A percentile compares a stretch with the other conserved stretches of the same genome.
These are phyloP conservation scores for Gossypium aridum DNA, from an alignment of 441 rosid genomes.

Conservation along the genomic window DNA sequence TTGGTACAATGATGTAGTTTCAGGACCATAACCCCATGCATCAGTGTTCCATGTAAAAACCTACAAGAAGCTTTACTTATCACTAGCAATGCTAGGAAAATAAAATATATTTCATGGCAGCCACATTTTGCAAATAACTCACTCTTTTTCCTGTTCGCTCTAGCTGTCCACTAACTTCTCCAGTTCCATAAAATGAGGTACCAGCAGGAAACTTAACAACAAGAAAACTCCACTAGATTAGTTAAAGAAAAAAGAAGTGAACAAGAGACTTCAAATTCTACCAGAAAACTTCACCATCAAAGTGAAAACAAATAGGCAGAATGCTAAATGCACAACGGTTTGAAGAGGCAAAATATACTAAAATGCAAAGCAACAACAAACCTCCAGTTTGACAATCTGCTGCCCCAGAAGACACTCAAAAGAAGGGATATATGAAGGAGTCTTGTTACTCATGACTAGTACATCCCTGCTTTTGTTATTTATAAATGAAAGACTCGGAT, in stretches of 20 bases:
- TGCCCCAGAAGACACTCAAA: conserved; percentile 34
- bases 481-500: conserved; percentile 72
- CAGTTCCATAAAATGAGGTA: conserved; percentile 88
- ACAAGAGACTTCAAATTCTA: not conserved
- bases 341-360: not conserved
- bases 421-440: conserved; percentile 54
- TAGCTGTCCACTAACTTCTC: conserved; percentile 93
- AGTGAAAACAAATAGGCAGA: not conserved
- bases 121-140: conserved; percentile 19
- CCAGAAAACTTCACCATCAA: not conserved
- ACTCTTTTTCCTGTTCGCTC: conserved; percentile 95
- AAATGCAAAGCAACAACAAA: conserved; percentile 6
- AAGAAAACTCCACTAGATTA: conserved; percentile 8
- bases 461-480: conserved; percentile 50
- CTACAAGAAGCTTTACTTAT: conserved; percentile 29
- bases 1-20: conserved; percentile 88
- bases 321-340: not conserved
- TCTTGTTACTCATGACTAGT: conserved; percentile 26
- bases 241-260: not conserved
- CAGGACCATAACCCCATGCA: conserved; percentile 84
- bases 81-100: not conserved
- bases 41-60: conserved; percentile 92
- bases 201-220: conserved; percentile 63
- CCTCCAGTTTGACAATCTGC: conserved; percentile 76
- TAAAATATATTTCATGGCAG: not conserved